A percentile compares a stretch with the other conserved stretches of the same genome.
These are phyloP conservation scores for Nothophytophthora sp. DNA, from an alignment of 352 stramenopile species.

Conservation along the genomic window DNA sequence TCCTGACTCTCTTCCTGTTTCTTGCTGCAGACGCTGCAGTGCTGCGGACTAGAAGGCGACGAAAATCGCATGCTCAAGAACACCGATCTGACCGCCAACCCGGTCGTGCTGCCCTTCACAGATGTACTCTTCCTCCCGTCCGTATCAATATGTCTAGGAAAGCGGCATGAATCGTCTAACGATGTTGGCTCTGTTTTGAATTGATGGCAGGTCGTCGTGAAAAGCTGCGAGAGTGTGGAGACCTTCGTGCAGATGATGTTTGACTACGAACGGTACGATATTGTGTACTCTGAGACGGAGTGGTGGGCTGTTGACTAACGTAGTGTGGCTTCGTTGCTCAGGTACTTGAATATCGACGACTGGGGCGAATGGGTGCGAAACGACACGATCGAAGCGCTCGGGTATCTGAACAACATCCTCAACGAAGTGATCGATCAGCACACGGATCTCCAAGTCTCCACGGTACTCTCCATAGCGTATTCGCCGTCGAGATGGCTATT, in stretches of 20 bases:
- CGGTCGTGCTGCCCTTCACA: conserved; percentile 68
- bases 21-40: conserved; percentile 33
- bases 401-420: conserved; percentile 66
- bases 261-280: conserved; percentile 61
- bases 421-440: conserved; percentile 80
- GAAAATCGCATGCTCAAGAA: conserved; percentile 61
- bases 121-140: conserved; percentile 20
- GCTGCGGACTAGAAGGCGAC: conserved; percentile 58
- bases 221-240: conserved; percentile 68
- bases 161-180: background rate
- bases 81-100: conserved; percentile 41
- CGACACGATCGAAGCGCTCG: conserved; percentile 76
- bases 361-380: conserved; percentile 77
- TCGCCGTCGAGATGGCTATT: background rate
- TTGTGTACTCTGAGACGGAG: background rate
- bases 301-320: background rate
- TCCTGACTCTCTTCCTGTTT: background rate
- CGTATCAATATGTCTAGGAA: background rate
- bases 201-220: conserved; percentile 46
- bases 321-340: conserved; percentile 10
- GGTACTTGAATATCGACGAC: conserved; percentile 77
- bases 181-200: background rate
- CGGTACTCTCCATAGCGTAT: conserved; percentile 40
- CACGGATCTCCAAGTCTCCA: conserved; percentile 73
- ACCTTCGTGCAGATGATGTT: conserved; percentile 76